phyloP scores from a whole-genome alignment of 768 basidiomycete genomes.

The Serendipita indica region DNA sequence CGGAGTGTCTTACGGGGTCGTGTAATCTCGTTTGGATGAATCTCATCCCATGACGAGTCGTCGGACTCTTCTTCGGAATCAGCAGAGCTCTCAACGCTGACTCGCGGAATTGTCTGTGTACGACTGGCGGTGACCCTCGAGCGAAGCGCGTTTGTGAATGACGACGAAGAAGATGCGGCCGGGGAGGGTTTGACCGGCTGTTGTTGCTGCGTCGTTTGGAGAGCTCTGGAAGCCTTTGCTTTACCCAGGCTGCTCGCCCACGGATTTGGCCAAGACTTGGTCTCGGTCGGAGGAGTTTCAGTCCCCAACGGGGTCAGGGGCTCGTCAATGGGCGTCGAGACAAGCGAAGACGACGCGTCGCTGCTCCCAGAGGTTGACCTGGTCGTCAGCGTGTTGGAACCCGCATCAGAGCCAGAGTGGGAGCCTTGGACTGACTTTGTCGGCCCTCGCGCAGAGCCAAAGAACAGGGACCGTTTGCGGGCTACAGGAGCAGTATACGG shows the following conservation, averaged over 20 bases:
- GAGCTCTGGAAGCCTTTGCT: neutral
- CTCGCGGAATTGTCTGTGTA: neutral
- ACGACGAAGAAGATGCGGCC: neutral
- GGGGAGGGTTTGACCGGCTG: neutral
- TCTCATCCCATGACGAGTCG: constrained; percentile 2
- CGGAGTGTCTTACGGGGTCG: neutral
- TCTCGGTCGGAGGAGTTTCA: neutral
- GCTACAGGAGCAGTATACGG: neutral
- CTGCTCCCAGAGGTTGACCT: constrained; percentile 4
- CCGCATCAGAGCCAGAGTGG: constrained; percentile 2
- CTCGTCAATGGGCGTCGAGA: constrained; percentile 1
- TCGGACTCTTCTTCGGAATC: neutral
- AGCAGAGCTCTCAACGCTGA: neutral
- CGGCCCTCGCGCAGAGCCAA: neutral
- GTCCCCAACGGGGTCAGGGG: neutral
- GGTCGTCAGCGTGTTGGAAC: neutral
- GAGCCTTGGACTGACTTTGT: neutral
- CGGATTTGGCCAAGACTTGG: neutral
- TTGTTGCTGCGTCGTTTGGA: neutral
- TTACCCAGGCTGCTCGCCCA: neutral
- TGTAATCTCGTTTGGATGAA: neutral
- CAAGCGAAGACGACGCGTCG: neutral
- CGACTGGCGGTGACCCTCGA: neutral
- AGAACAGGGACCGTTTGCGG: neutral
- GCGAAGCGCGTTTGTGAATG: neutral